Evolutionary conservation across 2,329 filamentous ascomycete genomes (phyloP), one percentile per base, ranked within the genome.

Genomic region (Exophiala mesophila): DNA sequence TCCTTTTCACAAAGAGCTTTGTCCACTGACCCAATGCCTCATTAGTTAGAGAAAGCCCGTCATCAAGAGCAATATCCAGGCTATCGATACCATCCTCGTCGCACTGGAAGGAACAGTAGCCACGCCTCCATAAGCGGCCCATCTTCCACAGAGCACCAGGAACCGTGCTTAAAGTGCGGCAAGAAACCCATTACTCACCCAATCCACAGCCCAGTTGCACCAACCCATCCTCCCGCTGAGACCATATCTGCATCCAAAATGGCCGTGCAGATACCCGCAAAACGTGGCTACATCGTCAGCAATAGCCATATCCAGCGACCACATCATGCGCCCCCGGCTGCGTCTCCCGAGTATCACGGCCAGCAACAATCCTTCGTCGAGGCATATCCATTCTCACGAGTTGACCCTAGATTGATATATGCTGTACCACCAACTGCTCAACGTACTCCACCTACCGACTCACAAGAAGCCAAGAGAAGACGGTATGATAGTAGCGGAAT

Each of bases 31-130:
- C 36, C 28, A 40, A 16, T 43, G 57, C 19, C 39, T 47, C 36
- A 48, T 30, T 54, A 83, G 79, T 78, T 95, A 67, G 92, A 97
- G 64, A 97, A 97, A 70, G 72, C 80, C 48, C 83, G 85, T 13
- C 92, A 98, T 63, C 83, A 88, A 58, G 81, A 82, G 51, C 85
- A 89, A 66, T 95, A 96, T 62, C 92, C 92, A 2, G 84, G 87
- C 53, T 98, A 98, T 66, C 82, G 88, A 50, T 98, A 97, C 61
- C 88, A 95, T 62, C 92, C 92, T 24, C 68, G 68, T 15, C 78
- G 85, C 24, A 78, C 76, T 52, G 65, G 66, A 9, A 67, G 60
- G 43, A 59, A 60, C 44, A 66, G 64, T 30, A 62, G 54, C 36
- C 26, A 52, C 23, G 45, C 51, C 16, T 52, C 51, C 32, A 33